Percentiles rank a stretch among this genome's conserved stretches.
These are phyloP conservation scores for Bolboschoenus planiculmis DNA, from an alignment of 176 grass and related monocot genomes.

Conservation along the genomic window DNA sequence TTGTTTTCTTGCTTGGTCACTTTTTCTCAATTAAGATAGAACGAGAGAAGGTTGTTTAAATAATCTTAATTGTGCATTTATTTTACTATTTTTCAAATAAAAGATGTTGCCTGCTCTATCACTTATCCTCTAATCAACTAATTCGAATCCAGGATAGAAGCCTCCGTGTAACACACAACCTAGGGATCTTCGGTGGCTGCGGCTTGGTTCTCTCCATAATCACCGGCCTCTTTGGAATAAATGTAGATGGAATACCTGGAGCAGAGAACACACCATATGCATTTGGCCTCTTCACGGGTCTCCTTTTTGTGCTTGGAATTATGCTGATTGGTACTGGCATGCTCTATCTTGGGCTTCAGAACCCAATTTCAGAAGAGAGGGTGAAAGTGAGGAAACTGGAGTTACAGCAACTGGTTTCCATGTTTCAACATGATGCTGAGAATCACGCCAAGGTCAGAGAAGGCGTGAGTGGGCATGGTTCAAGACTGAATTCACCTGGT, in stretches of 20 bases:
- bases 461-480: conserved; percentile 30
- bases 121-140: neutral
- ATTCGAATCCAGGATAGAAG: conserved; percentile 69
- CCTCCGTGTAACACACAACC: conserved; percentile 81
- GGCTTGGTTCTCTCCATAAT: conserved; percentile 85
- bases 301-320: conserved; percentile 58
- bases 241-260: conserved; percentile 92
- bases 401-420: conserved; percentile 72
- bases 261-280: conserved; percentile 74
- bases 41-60: neutral
- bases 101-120: neutral
- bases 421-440: conserved; percentile 93
- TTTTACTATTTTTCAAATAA: neutral
- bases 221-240: conserved; percentile 87
- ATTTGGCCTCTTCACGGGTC: conserved; percentile 61
- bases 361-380: conserved; percentile 68
- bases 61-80: neutral
- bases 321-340: conserved; percentile 57
- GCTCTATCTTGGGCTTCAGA: conserved; percentile 76
- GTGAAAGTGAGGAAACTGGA: conserved; percentile 82
- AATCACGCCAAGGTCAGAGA: conserved; percentile 90
- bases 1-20: neutral
- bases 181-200: conserved; percentile 78
- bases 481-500: conserved; percentile 14
- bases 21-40: neutral